Evolutionary conservation across 1,284 basidiomycete species (phyloP).

Genomic region (Wolfiporia cocos): DNA sequence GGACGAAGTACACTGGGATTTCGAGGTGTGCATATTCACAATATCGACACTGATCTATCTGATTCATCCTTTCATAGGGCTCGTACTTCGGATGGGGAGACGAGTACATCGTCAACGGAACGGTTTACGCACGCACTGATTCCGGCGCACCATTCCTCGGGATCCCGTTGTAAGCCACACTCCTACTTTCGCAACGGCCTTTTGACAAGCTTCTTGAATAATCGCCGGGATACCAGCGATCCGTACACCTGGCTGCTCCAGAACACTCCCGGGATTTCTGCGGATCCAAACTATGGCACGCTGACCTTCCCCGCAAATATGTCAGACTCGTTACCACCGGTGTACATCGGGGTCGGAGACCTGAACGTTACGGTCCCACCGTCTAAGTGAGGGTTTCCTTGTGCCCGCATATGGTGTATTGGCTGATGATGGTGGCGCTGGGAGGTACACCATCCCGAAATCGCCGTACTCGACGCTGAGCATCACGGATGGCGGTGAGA

Average conservation of each 20-base stretch:
- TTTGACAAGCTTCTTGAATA: not conserved
- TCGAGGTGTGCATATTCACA: not conserved
- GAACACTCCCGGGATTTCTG: not conserved
- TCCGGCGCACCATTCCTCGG: slow-evolving; percentile 1
- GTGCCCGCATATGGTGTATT: not conserved
- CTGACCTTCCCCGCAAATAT: slow-evolving; percentile 10
- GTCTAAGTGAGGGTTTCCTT: slow-evolving; percentile 1
- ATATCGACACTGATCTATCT: not conserved
- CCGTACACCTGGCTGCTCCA: slow-evolving; percentile 1
- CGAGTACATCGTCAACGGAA: not conserved
- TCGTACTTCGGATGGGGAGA: slow-evolving; percentile 1
- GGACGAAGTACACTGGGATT: not conserved
- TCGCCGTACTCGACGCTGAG: slow-evolving; percentile 9
- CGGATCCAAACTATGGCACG: no score
- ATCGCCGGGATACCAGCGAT: not conserved
- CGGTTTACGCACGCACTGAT: slow-evolving; percentile 2
- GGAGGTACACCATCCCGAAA: slow-evolving; percentile 9
- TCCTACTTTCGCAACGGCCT: not conserved
- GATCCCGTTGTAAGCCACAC: slow-evolving; percentile 1
- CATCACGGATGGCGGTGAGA: slow-evolving; percentile 9
- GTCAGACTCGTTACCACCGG: slow-evolving; percentile 2
- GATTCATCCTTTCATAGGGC: not conserved
- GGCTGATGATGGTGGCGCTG: not conserved
- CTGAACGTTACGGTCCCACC: slow-evolving; percentile 8
- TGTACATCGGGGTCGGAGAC: slow-evolving; percentile 6